Base-by-base conservation (phyloP, 192 early-diverging fungal genomes). In the Entrophospora sp. region DNA sequence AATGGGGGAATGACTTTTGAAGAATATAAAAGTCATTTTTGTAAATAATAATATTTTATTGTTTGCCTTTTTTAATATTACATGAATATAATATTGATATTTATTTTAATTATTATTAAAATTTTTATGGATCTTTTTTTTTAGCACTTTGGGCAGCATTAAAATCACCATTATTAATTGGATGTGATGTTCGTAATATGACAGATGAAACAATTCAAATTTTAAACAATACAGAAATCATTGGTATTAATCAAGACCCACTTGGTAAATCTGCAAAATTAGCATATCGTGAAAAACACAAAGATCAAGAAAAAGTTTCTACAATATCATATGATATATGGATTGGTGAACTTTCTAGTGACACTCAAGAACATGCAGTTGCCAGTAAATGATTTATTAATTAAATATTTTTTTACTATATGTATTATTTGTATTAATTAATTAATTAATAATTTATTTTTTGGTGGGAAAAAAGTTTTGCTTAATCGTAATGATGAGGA, bases 161-260 rank as follows among this genome's bases (percentile, higher is more conserved):
- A 71, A 84, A 83, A 58, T 66, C 73, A 7, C 85, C 85, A 1
- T 61, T 86, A 22, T 73, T 86, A 46, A 73, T 86, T 31, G 83
- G 84, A 36, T 78, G 75, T 64, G 75, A 81, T 61, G 71, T 84
- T 30, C 67, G 64, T 49, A 68, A 74, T 25, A 34, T 77, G 51
- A 67, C 60, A 3, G 6, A 0, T 0, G 63, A 75, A 3, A 66
- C 68, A 32, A 55, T 71, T n/a, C 56, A 43, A 13, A 81, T 80
- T 37, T 25, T 84, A 0, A 62, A 44, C 13, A 78, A 82, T 67
- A 43, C 40, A 13, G 77, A 84, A n/a, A 71, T 84, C 24, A 83
- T 86, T 61, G 78, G 71, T 9, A 63, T 86, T 56, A 83, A 84
- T 56, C 85, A 86, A 68, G 85, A 86, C 58, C 67, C 76, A 3